Base-by-base conservation (phyloP, 495 filamentous ascomycete species). In the Monascus purpureus region DNA sequence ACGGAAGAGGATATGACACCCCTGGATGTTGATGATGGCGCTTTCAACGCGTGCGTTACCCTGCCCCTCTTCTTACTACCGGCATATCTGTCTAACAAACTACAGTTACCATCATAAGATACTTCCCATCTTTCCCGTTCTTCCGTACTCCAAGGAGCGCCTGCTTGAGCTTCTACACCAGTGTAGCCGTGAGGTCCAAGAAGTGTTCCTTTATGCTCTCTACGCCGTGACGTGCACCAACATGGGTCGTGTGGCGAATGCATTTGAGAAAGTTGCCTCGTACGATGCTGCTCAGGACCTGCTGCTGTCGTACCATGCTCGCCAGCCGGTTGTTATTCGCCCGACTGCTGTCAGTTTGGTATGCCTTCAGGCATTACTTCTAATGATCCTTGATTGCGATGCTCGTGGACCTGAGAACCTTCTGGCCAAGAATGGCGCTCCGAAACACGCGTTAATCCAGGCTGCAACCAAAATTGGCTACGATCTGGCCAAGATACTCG, bases 61-160 rank as follows among this genome's bases (percentile, higher is more conserved):
- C 26, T 18, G 19, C 9, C 8, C 16, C 26, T 14, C 23, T 24
- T 13, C 16, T 18, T n/a, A n/a, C 13, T 8, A 23, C 32, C 4
- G 11, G 0, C 13, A 17, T 1, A 13, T 15, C 17, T 1, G 29
- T 39, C 49, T 61, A 43, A 55, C 36, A 13, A 4, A 7, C 2
- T 33, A 12, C 32, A 85, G 78, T 29, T 87, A 86, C 46, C 75
- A 82, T 33, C 59, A 67, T 13, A 57, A 69, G 17, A 73, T 92
- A 12, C 82, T 92, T 44, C 70, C 73, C 1, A 70, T 73, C 11
- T 75, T 87, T 33, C 85, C 85, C 0, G 57, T 92, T 2, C 66
- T 93, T 11, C 71, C 82, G 1, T 62, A 71, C 40, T 73, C 66
- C 22, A 82, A 76, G 41, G 60, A 67, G 22, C 62, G 70, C 4